Evolutionary conservation across 2,329 filamentous ascomycete species (phyloP), one percentile per base, ranked within the genome.

Genomic region (Tolypocladium album): DNA sequence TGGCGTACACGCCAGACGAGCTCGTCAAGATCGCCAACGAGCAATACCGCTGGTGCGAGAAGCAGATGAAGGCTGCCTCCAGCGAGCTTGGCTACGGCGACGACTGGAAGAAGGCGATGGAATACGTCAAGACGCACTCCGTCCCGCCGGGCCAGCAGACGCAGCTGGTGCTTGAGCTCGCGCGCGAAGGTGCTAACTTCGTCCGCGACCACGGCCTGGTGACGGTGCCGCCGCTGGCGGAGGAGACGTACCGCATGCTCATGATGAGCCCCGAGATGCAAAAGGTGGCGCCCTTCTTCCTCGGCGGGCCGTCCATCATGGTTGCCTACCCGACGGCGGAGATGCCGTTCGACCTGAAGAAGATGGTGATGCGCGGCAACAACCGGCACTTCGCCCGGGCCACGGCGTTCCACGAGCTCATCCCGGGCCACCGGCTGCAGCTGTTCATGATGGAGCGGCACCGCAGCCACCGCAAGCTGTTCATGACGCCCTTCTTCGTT

Each of bases 331-430:
- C 83, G 20, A 81, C 78, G 4, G 69, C 73, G 0, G 73, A 70
- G 36, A 84, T 84, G 81, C 63, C 70, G 5, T 80, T 85, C 63
- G 76, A 74, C 22, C 74, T 78, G 40, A 86, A 86, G 69, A 66
- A 81, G 64, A 85, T 85, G 82, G 78, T 79, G 58, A 79, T 85
- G 76, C 78, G 82, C 22, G 80, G 82, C 13, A 86, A 86, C 69
- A 84, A 82, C 64, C 74, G 75, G 1, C 79, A 83, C 65, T 83
- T 85, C 68, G 74, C 81, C 5, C 77, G 79, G 1, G 80, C 82
- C 7, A 85, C 82, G 0, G 82, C 83, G 2, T 85, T 86, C 65
- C 83, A 86, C 67, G 83, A 86, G 68, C 78, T 85, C 68, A 80
- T 86, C 17, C 82, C 83, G 0, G 83, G 83, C 0, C 82, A 85